These are phyloP conservation scores for Hypoxylon rubiginosum DNA, from an alignment of 2,329 filamentous ascomycete genomes.

Conservation along the genomic window DNA sequence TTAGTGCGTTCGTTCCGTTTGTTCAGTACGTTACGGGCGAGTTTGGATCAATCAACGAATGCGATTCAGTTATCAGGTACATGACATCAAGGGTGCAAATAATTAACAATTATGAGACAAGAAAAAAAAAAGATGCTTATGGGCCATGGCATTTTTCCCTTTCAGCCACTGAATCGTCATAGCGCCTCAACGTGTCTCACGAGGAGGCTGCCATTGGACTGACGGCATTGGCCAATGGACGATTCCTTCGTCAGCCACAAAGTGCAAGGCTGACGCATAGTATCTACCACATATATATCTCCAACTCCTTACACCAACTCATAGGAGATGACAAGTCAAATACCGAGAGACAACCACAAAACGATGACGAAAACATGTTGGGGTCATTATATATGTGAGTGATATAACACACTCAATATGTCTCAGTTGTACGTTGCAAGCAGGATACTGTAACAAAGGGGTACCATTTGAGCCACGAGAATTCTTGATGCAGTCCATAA, in stretches of 20 bases:
- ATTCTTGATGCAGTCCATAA: background rate
- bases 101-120: constrained; percentile 6
- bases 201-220: constrained; percentile 48
- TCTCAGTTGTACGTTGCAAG: background rate
- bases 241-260: constrained; percentile 20
- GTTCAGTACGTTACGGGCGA: background rate
- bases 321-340: background rate
- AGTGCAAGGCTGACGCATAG: constrained; percentile 37
- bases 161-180: constrained; percentile 49
- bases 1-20: too few species aligned
- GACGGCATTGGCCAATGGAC: constrained; percentile 31
- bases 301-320: background rate
- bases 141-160: constrained; percentile 44
- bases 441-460: background rate
- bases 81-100: background rate
- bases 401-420: background rate
- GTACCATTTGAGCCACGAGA: too few species aligned
- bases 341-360: background rate
- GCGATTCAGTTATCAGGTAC: constrained; percentile 22
- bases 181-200: constrained; percentile 49
- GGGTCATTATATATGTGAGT: background rate
- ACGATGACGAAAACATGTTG: background rate
- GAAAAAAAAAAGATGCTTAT: too few species aligned
- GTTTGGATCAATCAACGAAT: constrained; percentile 16
- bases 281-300: background rate